Conservation (phyloP, 805 yeast genomes). For the Candida sonorensis region DNA sequence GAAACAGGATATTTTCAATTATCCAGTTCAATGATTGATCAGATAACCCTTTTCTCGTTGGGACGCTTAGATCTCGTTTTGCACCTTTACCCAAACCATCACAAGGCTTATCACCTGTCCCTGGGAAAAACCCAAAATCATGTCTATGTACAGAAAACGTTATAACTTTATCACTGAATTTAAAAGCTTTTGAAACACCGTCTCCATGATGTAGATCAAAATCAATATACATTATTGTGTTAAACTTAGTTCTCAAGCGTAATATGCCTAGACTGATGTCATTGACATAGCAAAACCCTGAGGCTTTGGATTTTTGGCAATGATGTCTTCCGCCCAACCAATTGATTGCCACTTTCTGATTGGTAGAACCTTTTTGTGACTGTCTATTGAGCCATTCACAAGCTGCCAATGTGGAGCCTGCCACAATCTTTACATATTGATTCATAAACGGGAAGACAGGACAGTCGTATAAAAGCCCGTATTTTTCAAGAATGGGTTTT, state of each 20-base stretch:
- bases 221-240: slow-evolving; percentile 54
- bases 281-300: slow-evolving; percentile 71
- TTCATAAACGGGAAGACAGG: slow-evolving; percentile 49
- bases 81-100: slow-evolving; percentile 34
- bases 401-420: slow-evolving; percentile 53
- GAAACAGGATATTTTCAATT: slow-evolving; percentile 34
- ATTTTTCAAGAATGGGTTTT: slow-evolving; percentile 22
- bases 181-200: slow-evolving; percentile 66
- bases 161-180: slow-evolving; percentile 44
- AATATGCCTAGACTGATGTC: slow-evolving; percentile 57
- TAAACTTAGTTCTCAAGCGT: slow-evolving; percentile 38
- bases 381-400: slow-evolving; percentile 29
- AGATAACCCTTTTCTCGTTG: slow-evolving; percentile 48
- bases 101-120: slow-evolving; percentile 44
- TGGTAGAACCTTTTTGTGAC: background rate
- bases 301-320: slow-evolving; percentile 43
- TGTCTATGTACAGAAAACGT: slow-evolving; percentile 59
- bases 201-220: slow-evolving; percentile 78
- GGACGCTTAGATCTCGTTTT: slow-evolving; percentile 42
- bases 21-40: slow-evolving; percentile 37
- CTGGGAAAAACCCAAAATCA: slow-evolving; percentile 69
- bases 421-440: slow-evolving; percentile 40
- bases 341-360: slow-evolving; percentile 41
- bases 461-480: slow-evolving; percentile 57
- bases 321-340: slow-evolving; percentile 85